Conservation (phyloP, 805 yeast genomes). For the Teunomyces gatunensis region DNA sequence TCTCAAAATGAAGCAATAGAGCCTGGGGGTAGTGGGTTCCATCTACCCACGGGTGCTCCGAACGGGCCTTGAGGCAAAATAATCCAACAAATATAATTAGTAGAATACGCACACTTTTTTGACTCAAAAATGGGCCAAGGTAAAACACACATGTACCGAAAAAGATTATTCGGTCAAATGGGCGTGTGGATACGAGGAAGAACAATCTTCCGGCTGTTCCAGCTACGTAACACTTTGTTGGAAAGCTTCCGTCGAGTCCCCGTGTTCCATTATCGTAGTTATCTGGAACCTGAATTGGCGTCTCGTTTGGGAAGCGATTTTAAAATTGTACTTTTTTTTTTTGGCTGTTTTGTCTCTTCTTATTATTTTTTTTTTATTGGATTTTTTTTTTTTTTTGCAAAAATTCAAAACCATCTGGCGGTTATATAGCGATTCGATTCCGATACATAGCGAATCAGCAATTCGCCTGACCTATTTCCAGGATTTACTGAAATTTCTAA, state of each 20-base stretch:
- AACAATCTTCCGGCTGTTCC: neutral
- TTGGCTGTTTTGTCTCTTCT: neutral
- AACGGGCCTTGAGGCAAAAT: neutral
- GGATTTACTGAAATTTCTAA: too few relatives aligned
- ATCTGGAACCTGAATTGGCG: neutral
- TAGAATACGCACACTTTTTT: neutral
- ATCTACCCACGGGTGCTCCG: neutral
- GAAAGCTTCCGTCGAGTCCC: too few relatives aligned
- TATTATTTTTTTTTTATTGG: too few relatives aligned
- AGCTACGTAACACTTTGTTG: neutral
- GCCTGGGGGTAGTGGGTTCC: neutral
- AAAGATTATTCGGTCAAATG: too few relatives aligned
- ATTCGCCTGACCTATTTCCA: too few relatives aligned
- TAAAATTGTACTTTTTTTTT: neutral
- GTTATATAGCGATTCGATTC: constrained; percentile 2
- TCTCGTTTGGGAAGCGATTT: neutral
- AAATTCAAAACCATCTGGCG: constrained; percentile 3
- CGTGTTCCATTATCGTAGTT: too few relatives aligned
- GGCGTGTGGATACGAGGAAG: neutral
- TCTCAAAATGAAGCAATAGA: neutral
- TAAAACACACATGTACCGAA: too few relatives aligned
- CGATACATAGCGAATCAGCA: neutral
- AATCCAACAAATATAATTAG: neutral
- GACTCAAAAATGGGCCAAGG: too few relatives aligned
- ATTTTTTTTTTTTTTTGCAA: neutral